A percentile compares a stretch with the other conserved stretches of the same genome.
These are phyloP conservation scores for Rhazya stricta DNA, from an alignment of 257 asterid species.

Conservation along the genomic window DNA sequence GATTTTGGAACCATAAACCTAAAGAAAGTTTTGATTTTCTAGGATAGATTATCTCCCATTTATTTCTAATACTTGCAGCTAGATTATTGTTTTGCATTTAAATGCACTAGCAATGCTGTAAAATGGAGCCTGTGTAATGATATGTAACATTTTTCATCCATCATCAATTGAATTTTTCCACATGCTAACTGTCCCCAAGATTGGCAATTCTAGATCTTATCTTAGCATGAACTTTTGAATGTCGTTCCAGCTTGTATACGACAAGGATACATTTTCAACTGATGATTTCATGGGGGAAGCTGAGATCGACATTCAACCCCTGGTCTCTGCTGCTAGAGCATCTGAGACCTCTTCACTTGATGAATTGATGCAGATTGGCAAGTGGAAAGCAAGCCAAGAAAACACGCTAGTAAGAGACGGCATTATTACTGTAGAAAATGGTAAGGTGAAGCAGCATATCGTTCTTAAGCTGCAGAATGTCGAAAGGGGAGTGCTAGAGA, in stretches of 20 bases:
- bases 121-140: too few relatives aligned
- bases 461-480: slow-evolving; percentile 73
- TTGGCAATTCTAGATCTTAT: too few relatives aligned
- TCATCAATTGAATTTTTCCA: too few relatives aligned
- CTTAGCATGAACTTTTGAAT: not conserved
- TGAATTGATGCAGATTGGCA: slow-evolving; percentile 49
- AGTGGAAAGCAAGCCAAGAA: slow-evolving; percentile 52
- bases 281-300: slow-evolving; percentile 97
- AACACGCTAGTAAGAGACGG: slow-evolving; percentile 54
- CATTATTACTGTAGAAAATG: slow-evolving; percentile 49
- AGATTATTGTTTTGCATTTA: too few relatives aligned
- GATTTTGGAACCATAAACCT: too few relatives aligned
- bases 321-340: slow-evolving; percentile 77
- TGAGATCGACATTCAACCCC: slow-evolving; percentile 76
- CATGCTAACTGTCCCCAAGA: too few relatives aligned
- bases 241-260: slow-evolving; percentile 66
- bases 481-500: slow-evolving; percentile 72
- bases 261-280: slow-evolving; percentile 80
- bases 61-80: too few relatives aligned
- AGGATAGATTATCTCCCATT: too few relatives aligned
- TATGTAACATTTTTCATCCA: too few relatives aligned
- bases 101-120: too few relatives aligned
- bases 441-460: slow-evolving; percentile 61
- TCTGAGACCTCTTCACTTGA: slow-evolving; percentile 38
- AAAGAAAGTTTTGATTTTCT: too few relatives aligned